Conservation (phyloP, 1,284 basidiomycete genomes). For the Peniophora sp. region DNA sequence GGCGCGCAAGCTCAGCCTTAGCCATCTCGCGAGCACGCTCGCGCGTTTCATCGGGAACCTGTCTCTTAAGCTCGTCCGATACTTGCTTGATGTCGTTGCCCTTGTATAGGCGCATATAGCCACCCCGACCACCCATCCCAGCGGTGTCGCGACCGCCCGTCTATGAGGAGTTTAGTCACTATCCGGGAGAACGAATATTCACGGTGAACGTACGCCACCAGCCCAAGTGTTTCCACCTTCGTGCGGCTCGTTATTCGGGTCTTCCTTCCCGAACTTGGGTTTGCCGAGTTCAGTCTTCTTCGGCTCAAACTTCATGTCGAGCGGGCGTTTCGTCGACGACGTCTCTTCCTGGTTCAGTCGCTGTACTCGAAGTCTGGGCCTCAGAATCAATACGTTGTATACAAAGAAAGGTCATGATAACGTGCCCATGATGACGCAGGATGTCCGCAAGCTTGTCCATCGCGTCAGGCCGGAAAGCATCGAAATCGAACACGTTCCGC, state of each 20-base stretch:
- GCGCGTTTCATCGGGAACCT: constrained; percentile 51
- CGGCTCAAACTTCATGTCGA: constrained; percentile 51
- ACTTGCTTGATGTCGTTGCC: constrained; percentile 59
- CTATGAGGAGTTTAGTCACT: constrained; percentile 21
- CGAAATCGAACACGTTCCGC: constrained; percentile 62
- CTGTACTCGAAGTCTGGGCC: constrained; percentile 42
- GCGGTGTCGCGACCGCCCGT: constrained; percentile 62
- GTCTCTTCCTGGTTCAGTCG: constrained; percentile 43
- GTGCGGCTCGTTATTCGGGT: constrained; percentile 44
- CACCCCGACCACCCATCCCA: constrained; percentile 54
- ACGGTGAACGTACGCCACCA: constrained; percentile 43
- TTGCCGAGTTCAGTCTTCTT: constrained; percentile 36
- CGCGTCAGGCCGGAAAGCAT: constrained; percentile 56
- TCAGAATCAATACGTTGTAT: no score
- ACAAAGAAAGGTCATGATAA: background rate
- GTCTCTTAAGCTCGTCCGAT: constrained; percentile 44
- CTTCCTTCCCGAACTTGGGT: constrained; percentile 55
- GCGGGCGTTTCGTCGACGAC: constrained; percentile 22
- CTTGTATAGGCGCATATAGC: constrained; percentile 59
- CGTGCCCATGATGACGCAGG: constrained; percentile 50
- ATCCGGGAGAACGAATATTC: constrained; percentile 3
- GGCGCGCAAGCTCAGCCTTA: constrained; percentile 46
- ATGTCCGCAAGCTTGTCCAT: constrained; percentile 52
- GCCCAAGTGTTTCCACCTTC: constrained; percentile 54
- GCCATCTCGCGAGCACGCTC: constrained; percentile 62